Base-by-base conservation (phyloP, 768 basidiomycete genomes). In the Lactifluus subvellereus region DNA sequence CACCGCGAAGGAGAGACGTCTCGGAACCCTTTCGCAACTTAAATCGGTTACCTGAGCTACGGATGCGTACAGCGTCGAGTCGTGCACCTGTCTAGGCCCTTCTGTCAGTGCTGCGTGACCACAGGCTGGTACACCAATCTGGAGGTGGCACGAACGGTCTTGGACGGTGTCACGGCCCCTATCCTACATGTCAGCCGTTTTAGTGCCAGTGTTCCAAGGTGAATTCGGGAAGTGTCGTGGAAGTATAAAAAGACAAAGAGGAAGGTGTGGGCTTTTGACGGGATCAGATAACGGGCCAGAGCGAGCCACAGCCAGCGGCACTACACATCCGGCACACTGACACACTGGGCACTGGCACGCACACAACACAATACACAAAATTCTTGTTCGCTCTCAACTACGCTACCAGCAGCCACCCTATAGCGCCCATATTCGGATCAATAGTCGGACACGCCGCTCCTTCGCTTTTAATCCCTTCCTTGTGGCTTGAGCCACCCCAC, bases 351-450 rank as follows among this genome's bases (percentile, higher is more conserved):
- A 51, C 49, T 33, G 54, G 18, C 54, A 42, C 54, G 35, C 35
- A 40, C 40, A 40, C 40, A 40, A 40, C 40, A 50, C 22, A 52
- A 27, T 18, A 43, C 58, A 59, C 20, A 16, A 16, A 18, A 37
- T 37, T 37, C 35, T 43, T 43, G 42, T 43, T 14, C 18, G 35
- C 42, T 18, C 42, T 43, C 42, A 43, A 43, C 42, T 43, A 18
- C 18, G 16, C 42, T 7, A 6, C 14, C 8, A 18, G 1, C 18
- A 6, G 42, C 42, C 6, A 48, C 11, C 47, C 37, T 37, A 61
- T 20, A 64, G 58, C 63, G 63, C 63, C 63, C 59, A 51, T 51
- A 6, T 53, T 60, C 59, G 63, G 63, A 64, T 64, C 63, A 64
- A 20, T 48, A 20, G 42, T 47, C 42, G 38, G 22, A 13, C 38